Evolutionary conservation across 108 stramenopile genomes (phyloP).

Genomic region (Stephanodiscus triporus): DNA sequence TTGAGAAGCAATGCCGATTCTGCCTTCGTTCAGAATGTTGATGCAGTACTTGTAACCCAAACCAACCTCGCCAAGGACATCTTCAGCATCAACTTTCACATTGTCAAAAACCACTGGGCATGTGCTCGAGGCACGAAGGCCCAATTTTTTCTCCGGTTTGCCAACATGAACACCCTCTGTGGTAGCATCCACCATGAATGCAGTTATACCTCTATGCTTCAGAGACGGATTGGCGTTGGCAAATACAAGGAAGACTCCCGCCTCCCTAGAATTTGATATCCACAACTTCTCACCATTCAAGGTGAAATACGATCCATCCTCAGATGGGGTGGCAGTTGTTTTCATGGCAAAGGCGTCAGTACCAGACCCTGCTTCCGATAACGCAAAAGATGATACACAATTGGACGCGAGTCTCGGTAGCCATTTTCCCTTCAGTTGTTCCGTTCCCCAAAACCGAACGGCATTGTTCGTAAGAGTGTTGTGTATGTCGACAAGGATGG

Average conservation of each 20-base stretch:
- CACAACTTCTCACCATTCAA: slow-evolving; percentile 93
- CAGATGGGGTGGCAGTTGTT: slow-evolving; percentile 70
- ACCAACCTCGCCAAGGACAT: slow-evolving; percentile 91
- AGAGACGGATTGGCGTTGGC: slow-evolving; percentile 83
- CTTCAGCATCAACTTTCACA: slow-evolving; percentile 75
- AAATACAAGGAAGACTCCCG: slow-evolving; percentile 92
- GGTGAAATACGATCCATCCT: slow-evolving; percentile 80
- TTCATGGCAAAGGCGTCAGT: slow-evolving; percentile 95
- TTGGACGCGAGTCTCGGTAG: slow-evolving; percentile 87
- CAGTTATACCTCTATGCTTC: slow-evolving; percentile 96
- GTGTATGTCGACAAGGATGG: slow-evolving; percentile 93
- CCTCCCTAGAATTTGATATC: slow-evolving; percentile 93
- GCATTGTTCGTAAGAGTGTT: slow-evolving; percentile 96
- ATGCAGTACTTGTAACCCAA: slow-evolving; percentile 95
- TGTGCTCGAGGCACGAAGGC: slow-evolving; percentile 89
- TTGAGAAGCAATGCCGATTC: slow-evolving; percentile 95
- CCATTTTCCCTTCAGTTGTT: slow-evolving; percentile 72
- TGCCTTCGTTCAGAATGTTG: slow-evolving; percentile 95
- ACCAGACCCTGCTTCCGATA: slow-evolving; percentile 89
- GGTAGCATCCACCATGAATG: slow-evolving; percentile 90
- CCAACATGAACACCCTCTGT: slow-evolving; percentile 85
- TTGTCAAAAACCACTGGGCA: slow-evolving; percentile 89
- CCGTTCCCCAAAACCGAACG: slow-evolving; percentile 91
- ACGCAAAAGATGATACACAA: slow-evolving; percentile 87
- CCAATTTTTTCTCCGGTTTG: slow-evolving; percentile 90